phyloP scores from a whole-genome alignment of 352 stramenopile genomes.

The Phytophthora gonapodyides region DNA sequence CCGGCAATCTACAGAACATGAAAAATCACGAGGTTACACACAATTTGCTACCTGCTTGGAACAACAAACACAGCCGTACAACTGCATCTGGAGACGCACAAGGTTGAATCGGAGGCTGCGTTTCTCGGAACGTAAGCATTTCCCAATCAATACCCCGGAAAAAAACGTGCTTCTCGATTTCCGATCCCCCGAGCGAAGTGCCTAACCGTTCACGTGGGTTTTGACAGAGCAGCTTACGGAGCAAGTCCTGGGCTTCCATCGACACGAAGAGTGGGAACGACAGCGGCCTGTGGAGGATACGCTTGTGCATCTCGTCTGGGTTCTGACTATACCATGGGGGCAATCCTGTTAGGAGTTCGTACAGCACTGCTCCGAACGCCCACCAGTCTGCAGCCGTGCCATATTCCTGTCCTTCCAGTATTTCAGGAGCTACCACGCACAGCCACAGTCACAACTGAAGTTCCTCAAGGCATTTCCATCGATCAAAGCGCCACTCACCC shows the following conservation, averaged over 20 bases:
- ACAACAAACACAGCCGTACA: conserved; percentile 34
- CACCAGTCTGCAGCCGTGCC: conserved; percentile 84
- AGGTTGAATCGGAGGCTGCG: conserved; percentile 65
- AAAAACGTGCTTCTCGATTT: conserved; percentile 70
- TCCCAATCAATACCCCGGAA: conserved; percentile 73
- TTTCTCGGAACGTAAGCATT: conserved; percentile 61
- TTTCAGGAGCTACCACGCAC: conserved; percentile 58
- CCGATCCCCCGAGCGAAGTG: conserved; percentile 46
- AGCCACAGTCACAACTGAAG: conserved; percentile 1
- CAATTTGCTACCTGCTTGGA: not conserved
- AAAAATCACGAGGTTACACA: not conserved
- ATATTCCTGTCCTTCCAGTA: conserved; percentile 67
- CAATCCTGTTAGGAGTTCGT: conserved; percentile 78
- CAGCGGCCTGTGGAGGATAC: conserved; percentile 59
- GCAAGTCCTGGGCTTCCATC: conserved; percentile 49
- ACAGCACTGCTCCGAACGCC: conserved; percentile 76
- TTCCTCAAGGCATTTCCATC: not conserved
- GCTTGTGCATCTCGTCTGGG: conserved; percentile 46
- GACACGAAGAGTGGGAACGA: conserved; percentile 61
- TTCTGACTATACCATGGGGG: conserved; percentile 82
- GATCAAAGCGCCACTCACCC: conserved; percentile 40
- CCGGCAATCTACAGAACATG: conserved; percentile 31
- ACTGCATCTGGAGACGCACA: conserved; percentile 52
- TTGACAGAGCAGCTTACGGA: conserved; percentile 50
- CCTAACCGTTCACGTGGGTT: conserved; percentile 61